Evolutionary conservation across 2,329 filamentous ascomycete genomes (phyloP).

Genomic region (Phaeophleospora eucalypticola): DNA sequence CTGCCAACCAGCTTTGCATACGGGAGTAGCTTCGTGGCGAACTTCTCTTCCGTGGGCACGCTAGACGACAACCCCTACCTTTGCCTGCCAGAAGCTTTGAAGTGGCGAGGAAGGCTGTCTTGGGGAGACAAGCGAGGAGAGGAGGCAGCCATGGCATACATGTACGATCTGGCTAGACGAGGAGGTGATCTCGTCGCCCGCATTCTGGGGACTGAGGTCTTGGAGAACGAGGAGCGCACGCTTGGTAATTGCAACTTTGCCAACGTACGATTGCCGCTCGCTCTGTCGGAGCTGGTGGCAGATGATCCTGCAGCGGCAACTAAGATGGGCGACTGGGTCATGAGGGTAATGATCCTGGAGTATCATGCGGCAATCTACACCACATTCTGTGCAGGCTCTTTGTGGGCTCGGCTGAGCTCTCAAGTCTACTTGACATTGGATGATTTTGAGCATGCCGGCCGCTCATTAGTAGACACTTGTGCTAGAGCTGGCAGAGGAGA

Average conservation of each 20-base stretch:
- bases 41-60: constrained; percentile 70
- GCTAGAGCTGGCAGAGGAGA: too few relatives aligned
- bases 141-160: constrained; percentile 61
- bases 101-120: constrained; percentile 57
- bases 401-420: constrained; percentile 70
- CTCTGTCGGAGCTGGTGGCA: constrained; percentile 28
- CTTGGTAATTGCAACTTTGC: constrained; percentile 56
- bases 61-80: constrained; percentile 68
- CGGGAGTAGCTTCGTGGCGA: constrained; percentile 41
- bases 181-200: constrained; percentile 60
- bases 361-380: constrained; percentile 70
- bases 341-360: constrained; percentile 40
- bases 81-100: constrained; percentile 66
- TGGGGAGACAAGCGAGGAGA: constrained; percentile 54
- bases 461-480: too few relatives aligned
- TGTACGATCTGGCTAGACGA: constrained; percentile 56
- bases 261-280: constrained; percentile 65
- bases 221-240: constrained; percentile 62
- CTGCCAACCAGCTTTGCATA: constrained; percentile 80
- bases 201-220: constrained; percentile 63
- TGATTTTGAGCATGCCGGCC: constrained; percentile 59
- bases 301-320: constrained; percentile 29
- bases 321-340: constrained; percentile 39
- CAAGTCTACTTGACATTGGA: constrained; percentile 74
- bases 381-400: constrained; percentile 54